Percentiles rank a stretch among this genome's conserved stretches.
Conservation (phyloP, 2,329 filamentous ascomycete genomes). For the Fusarium robinianum region DNA sequence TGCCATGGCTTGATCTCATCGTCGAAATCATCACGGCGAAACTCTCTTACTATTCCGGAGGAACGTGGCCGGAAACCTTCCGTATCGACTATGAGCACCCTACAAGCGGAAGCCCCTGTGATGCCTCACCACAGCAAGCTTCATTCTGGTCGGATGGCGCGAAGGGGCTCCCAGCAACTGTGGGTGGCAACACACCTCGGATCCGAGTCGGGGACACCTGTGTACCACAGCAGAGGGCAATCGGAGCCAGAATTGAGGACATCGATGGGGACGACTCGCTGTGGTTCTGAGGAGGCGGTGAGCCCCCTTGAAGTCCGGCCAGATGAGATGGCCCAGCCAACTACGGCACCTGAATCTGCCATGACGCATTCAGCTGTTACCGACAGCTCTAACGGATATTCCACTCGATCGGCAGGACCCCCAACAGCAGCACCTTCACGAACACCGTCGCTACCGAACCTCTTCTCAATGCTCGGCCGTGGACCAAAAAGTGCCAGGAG, state of each 20-base stretch:
- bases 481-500: slow-evolving; percentile 25
- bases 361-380: slow-evolving; percentile 3
- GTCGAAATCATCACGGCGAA: slow-evolving; percentile 27
- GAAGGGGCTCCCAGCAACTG: slow-evolving; percentile 26
- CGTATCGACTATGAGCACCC: slow-evolving; percentile 23
- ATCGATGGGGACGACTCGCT: slow-evolving; percentile 15
- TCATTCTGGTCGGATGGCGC: slow-evolving; percentile 16
- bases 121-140: slow-evolving; percentile 13
- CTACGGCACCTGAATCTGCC: background rate
- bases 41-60: slow-evolving; percentile 10
- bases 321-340: slow-evolving; percentile 10
- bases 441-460: slow-evolving; percentile 32
- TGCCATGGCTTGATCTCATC: slow-evolving; percentile 42
- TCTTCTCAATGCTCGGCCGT: slow-evolving; percentile 31
- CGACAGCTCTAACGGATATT: slow-evolving; percentile 6
- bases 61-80: slow-evolving; percentile 19
- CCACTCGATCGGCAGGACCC: slow-evolving; percentile 12
- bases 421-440: slow-evolving; percentile 11
- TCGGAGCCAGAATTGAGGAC: slow-evolving; percentile 15
- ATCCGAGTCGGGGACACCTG: slow-evolving; percentile 13
- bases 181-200: slow-evolving; percentile 21
- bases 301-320: slow-evolving; percentile 6
- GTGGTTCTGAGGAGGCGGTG: slow-evolving; percentile 14
- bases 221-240: slow-evolving; percentile 3
- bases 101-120: slow-evolving; percentile 16